Percentiles rank a stretch among this genome's conserved stretches.
These are phyloP conservation scores for Diospyros lotus DNA, from an alignment of 148 eudicot species.

Conservation along the genomic window DNA sequence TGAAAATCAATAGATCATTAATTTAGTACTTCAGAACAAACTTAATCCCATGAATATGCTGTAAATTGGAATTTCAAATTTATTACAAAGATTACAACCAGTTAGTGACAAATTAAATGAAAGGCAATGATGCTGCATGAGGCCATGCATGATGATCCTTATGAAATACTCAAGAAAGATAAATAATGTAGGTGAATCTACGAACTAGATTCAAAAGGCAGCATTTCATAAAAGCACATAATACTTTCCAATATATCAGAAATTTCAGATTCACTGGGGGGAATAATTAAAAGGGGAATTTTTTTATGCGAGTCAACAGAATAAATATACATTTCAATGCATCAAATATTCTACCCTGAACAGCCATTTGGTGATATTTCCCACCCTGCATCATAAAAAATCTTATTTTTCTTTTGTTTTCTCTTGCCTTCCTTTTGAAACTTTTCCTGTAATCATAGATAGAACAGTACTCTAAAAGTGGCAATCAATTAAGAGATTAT, in stretches of 20 bases:
- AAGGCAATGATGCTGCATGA: neutral
- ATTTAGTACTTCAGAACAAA: slow-evolving; percentile 10
- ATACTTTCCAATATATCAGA: neutral
- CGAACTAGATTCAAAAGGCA: slow-evolving; percentile 6
- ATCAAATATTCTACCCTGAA: neutral
- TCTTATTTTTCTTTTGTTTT: neutral
- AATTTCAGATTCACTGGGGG: neutral
- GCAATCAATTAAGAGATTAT: neutral
- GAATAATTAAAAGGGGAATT: neutral
- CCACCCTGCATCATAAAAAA: neutral
- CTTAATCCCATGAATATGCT: neutral
- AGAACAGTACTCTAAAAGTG: neutral
- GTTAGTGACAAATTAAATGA: neutral
- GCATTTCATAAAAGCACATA: neutral
- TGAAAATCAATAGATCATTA: slow-evolving; percentile 29
- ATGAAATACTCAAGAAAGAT: neutral
- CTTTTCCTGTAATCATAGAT: neutral
- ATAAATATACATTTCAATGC: neutral
- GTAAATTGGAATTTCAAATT: neutral
- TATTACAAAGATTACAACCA: neutral
- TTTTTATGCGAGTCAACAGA: neutral
- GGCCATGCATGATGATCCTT: neutral
- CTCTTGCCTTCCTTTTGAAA: too few species aligned
- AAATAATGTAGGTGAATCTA: neutral
- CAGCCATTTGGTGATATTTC: neutral